phyloP scores from a whole-genome alignment of 2,329 filamentous ascomycete species.

The Stagonosporopsis vannaccii region DNA sequence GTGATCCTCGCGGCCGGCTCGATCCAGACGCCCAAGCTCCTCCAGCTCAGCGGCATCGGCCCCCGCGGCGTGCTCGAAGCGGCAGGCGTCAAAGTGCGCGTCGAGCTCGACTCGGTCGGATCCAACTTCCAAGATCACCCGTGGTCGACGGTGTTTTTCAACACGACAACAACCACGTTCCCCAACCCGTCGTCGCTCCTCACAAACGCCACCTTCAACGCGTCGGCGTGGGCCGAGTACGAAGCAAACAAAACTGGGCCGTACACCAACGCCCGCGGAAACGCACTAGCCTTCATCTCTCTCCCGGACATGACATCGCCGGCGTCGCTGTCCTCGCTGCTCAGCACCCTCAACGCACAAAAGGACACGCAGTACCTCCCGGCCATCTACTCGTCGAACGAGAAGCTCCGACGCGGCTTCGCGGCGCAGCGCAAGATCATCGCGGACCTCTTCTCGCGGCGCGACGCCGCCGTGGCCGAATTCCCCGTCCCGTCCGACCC shows the following conservation, averaged over 20 bases:
- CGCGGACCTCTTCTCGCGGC: conserved; percentile 28
- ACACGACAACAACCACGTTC: conserved; percentile 30
- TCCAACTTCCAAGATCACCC: conserved; percentile 47
- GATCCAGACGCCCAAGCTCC: conserved; percentile 65
- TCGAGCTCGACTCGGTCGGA: conserved; percentile 42
- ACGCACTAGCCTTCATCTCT: conserved; percentile 34
- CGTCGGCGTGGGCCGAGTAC: conserved; percentile 41
- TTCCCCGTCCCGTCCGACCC: conserved; percentile 48
- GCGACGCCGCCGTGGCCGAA: conserved; percentile 33
- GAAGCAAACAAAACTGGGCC: conserved; percentile 42
- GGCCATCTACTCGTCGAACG: conserved; percentile 28
- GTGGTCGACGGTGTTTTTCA: conserved; percentile 31
- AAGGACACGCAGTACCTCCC: conserved; percentile 31
- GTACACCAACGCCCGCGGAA: conserved; percentile 34
- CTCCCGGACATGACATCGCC: conserved; percentile 32
- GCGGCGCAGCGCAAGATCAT: conserved; percentile 32
- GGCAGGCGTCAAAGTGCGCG: conserved; percentile 34
- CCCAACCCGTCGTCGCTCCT: conserved; percentile 30
- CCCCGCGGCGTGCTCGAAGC: conserved; percentile 35
- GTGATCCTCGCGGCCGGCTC: conserved; percentile 66
- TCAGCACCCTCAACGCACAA: conserved; percentile 28
- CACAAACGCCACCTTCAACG: conserved; percentile 44
- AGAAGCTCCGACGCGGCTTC: conserved; percentile 30
- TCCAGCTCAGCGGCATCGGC: conserved; percentile 44
- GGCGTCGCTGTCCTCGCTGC: not conserved